Base-by-base conservation (phyloP, 75 land plant genomes). In the Sequoiadendron giganteum region DNA sequence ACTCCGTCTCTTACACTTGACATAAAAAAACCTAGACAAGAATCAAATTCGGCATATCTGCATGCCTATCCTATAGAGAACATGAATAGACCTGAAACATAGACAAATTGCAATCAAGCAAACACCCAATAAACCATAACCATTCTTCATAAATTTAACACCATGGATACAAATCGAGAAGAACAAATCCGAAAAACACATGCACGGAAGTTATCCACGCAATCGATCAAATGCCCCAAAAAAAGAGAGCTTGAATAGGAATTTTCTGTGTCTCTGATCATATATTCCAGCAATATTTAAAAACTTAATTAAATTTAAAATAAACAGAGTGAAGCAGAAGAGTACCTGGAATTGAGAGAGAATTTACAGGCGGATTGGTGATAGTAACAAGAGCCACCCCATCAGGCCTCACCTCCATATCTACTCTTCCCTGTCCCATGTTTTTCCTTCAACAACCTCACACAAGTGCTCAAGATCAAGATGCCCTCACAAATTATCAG, bases 321-420 rank as follows among this genome's bases (percentile, higher is more conserved):
- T 42, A 32, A 49, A 55, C 6, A 55, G 47, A 54, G 28, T 58
- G 73, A 72, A 58, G n/a, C 3, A 32, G 34, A 16, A 48, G 21
- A 65, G 84, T 72, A 95, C 95, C 94, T 80, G 91, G 94, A 45
- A 91, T 36, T 40, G 96, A 91, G 14, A 95, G 92, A 32, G 96
- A 90, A 88, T 95, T 95, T 78, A 95, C 94, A 61, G 96, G 96
- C 68, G 96, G 96, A 61, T 95, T 85, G 28, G 84, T 86, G 89
- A 95, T 86, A 87, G 96, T 95, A 40, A 95, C 91, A 86, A 93
- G 55, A 30, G 94, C 96, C 3, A 95, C 94, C 0, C 96, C 96
- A 78, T 95, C 96, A 34, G 86, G 88, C 65, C 94, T 94, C 18
- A 95, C 93, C 84, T 93, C 94, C 88, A 95, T 86, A 65, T 76